Base-by-base conservation (phyloP, 139 green algal species). In the Axilococcus clingmanii region DNA sequence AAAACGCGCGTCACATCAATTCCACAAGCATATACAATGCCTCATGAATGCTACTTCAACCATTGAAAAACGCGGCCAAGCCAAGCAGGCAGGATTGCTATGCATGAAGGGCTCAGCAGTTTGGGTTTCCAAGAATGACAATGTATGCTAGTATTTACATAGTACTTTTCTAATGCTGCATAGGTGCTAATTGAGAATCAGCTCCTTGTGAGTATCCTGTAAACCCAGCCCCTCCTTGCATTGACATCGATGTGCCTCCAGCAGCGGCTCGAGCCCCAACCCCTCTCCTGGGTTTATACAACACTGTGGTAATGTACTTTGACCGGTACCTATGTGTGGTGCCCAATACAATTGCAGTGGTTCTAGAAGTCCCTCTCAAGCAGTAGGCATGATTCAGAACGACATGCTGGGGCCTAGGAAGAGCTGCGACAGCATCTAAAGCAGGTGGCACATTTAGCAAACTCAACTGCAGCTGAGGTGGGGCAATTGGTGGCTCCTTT, bases 341-440 rank as follows among this genome's bases (percentile, higher is more conserved):
- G 25, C 93, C 92, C 7, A 98, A 52, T 35, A 96, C 84, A 17
- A 88, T 55, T 34, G 24, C 65, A 7, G 49, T 81, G 61, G 53
- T 82, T 58, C 22, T 51, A 9, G 49, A 25, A 25, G 49, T 54
- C 14, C 14, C 23, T 15, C 66, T 63, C 57, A 94, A 85, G 35
- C 82, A 72, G 66, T 96, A 99, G 9, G 91, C 55, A 68, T 99
- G 92, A 69, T 94, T 96, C 14, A 99, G 75, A 37, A 98, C 87
- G 17, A 99, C 92, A 62, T 99, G 92, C 78, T 95, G 89, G 17
- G 92, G 91, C 17, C 91, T 68, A 0, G 92, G 92, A 38, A 98
- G 78, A 15, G 77, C 72, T 1, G 84, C 75, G 15, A 86, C 78
- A 8, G 82, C 67, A 46, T 94, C 85, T 27, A 77, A 45, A 1